Base-by-base conservation (phyloP, 257 asterid species). In the Scutellaria barbata region DNA sequence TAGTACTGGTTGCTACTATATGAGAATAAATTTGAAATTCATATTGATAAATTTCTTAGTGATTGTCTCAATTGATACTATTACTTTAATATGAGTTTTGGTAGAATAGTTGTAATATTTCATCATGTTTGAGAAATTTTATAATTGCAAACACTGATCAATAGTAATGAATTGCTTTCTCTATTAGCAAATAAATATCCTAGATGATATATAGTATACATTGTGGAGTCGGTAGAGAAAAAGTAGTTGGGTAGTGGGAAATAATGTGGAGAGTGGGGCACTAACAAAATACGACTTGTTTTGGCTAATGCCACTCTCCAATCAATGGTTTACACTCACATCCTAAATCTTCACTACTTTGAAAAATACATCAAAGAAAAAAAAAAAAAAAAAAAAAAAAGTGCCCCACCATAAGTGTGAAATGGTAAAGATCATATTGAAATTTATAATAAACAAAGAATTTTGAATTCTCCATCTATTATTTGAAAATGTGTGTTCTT, bases 221-320 rank as follows among this genome's bases (percentile, higher is more conserved):
- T 8, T 41, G 14, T 37, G 46, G 37, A 14, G 78, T 77, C 68
- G 76, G 76, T 59, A 69, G 75, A 72, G 25, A 13, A 10, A 10
- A 63, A 30, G 62, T 67, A 10, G 72, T 58, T 67, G 81, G 54
- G 41, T 13, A 66, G 60, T 77, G 71, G 50, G 50, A 66, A 66
- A 25, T 64, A 20, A 57, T 63, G 58, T 16, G 58, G 62, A 42
- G 65, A 2, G 25, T 30, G 52, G 74, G 66, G 42, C 62, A 67
- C 52, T 72, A 17, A 52, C 67, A 53, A 45, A 67, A 20, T 22
- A 22, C 25, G 2, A 22, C 25, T 22, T 22, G 25, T 22, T 22
- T 22, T 22, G 25, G 25, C 25, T 22, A 22, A 22, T 22, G 25
- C 25, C 25, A 22, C 25, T 22, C 25, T 22, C 25, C 25, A 22